These are phyloP conservation scores for Canna indica DNA, from an alignment of 176 grass and related monocot species.

Conservation along the genomic window DNA sequence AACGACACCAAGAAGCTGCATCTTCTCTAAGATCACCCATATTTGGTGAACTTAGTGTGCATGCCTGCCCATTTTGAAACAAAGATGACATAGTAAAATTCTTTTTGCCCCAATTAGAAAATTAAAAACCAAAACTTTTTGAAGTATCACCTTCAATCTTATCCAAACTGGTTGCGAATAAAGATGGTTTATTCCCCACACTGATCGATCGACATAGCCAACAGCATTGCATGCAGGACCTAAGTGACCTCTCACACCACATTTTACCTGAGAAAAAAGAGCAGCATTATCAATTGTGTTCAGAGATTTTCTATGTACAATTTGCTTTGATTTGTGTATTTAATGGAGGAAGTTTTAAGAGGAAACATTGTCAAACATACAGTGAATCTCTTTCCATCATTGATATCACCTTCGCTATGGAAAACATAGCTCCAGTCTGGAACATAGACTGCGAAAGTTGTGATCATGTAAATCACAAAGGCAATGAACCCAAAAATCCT, in stretches of 20 bases:
- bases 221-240: constrained; percentile 61
- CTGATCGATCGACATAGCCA: constrained; percentile 48
- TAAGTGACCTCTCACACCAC: constrained; percentile 45
- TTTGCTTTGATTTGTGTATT: background rate
- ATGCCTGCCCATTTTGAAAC: constrained; percentile 20
- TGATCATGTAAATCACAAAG: constrained; percentile 44
- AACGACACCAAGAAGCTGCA: constrained; percentile 48
- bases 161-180: constrained; percentile 63
- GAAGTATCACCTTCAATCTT: constrained; percentile 31
- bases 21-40: constrained; percentile 33
- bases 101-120: background rate
- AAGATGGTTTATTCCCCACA: constrained; percentile 62
- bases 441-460: constrained; percentile 34
- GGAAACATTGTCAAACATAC: constrained; percentile 17
- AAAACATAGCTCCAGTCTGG: constrained; percentile 57
- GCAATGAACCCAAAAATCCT: constrained; percentile 38
- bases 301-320: no score
- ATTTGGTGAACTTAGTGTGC: constrained; percentile 42
- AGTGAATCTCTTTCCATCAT: constrained; percentile 48
- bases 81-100: background rate
- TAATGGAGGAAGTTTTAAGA: background rate
- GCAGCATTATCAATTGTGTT: no score
- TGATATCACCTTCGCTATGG: constrained; percentile 23
- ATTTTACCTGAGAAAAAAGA: constrained; percentile 28
- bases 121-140: background rate